These are phyloP conservation scores for Lachancea lanzarotensis DNA, from an alignment of 805 yeast genomes.

Conservation along the genomic window DNA sequence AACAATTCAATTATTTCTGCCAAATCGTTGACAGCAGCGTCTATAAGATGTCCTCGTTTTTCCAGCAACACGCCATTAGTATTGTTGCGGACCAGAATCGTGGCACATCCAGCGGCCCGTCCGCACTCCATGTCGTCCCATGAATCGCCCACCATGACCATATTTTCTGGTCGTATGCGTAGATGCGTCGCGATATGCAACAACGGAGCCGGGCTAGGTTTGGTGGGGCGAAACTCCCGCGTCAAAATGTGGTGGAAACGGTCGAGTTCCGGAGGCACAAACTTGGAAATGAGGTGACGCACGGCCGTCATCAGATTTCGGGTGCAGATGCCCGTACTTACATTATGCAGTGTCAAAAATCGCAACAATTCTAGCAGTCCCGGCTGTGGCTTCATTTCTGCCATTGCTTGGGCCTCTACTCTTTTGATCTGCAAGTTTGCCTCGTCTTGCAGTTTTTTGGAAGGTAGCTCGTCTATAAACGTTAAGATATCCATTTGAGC, in stretches of 20 bases:
- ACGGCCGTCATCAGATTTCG: conserved; percentile 53
- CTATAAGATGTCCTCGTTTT: conserved; percentile 27
- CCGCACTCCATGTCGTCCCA: conserved; percentile 65
- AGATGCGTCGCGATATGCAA: conserved; percentile 47
- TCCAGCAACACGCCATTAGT: conserved; percentile 42
- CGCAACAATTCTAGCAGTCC: conserved; percentile 42
- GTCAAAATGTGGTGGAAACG: conserved; percentile 51
- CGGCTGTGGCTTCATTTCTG: conserved; percentile 43
- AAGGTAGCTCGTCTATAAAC: conserved; percentile 39
- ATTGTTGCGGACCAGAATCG: conserved; percentile 47
- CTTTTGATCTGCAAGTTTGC: conserved; percentile 43
- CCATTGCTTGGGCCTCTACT: conserved; percentile 62
- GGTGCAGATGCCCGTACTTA: conserved; percentile 55
- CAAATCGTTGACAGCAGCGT: conserved; percentile 16
- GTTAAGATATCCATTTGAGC: conserved; percentile 46
- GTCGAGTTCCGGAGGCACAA: conserved; percentile 34
- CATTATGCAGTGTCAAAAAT: conserved; percentile 22
- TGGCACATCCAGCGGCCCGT: conserved; percentile 51
- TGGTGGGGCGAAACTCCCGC: conserved; percentile 59
- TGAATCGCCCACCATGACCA: conserved; percentile 72
- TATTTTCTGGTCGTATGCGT: conserved; percentile 39
- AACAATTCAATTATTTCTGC: conserved; percentile 28
- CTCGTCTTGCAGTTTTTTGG: conserved; percentile 32
- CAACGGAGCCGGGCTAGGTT: conserved; percentile 61
- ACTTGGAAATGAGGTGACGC: conserved; percentile 40